Evolutionary conservation across 2,329 filamentous ascomycete species (phyloP).

Genomic region (Ceratocystis colombiana): DNA sequence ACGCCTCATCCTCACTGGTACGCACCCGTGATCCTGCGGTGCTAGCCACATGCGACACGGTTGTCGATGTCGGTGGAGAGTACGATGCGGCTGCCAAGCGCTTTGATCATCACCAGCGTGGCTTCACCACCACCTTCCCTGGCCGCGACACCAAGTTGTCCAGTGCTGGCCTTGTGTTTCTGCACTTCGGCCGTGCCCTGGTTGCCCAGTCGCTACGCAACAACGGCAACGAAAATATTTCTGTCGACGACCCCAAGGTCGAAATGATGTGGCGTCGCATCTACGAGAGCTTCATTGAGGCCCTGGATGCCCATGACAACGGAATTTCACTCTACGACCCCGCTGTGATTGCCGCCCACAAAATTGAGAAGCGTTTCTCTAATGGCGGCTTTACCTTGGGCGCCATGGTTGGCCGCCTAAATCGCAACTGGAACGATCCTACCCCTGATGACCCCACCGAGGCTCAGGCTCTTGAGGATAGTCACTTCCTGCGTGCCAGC

Average conservation of each 20-base stretch:
- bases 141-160: conserved; percentile 78
- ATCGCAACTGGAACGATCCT: conserved; percentile 68
- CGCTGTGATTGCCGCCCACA: conserved; percentile 55
- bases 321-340: conserved; percentile 77
- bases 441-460: conserved; percentile 40
- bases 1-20: conserved; percentile 61
- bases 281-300: conserved; percentile 89
- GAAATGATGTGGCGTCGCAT: conserved; percentile 74
- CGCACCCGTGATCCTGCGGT: conserved; percentile 76
- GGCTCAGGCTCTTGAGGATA: conserved; percentile 65
- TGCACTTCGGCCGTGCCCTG: conserved; percentile 85
- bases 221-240: conserved; percentile 31
- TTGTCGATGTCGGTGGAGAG: conserved; percentile 94
- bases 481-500: conserved; percentile 66
- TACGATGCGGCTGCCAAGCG: conserved; percentile 69
- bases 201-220: conserved; percentile 50
- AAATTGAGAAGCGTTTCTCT: conserved; percentile 71
- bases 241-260: conserved; percentile 56
- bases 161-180: conserved; percentile 85
- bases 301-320: conserved; percentile 95
- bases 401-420: conserved; percentile 69
- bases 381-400: conserved; percentile 75
- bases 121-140: conserved; percentile 78
- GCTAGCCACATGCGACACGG: conserved; percentile 77
- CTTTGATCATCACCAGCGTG: conserved; percentile 96